Evolutionary conservation across 345 rosid genomes (phyloP).

Genomic region (Eucalyptus pauciflora): DNA sequence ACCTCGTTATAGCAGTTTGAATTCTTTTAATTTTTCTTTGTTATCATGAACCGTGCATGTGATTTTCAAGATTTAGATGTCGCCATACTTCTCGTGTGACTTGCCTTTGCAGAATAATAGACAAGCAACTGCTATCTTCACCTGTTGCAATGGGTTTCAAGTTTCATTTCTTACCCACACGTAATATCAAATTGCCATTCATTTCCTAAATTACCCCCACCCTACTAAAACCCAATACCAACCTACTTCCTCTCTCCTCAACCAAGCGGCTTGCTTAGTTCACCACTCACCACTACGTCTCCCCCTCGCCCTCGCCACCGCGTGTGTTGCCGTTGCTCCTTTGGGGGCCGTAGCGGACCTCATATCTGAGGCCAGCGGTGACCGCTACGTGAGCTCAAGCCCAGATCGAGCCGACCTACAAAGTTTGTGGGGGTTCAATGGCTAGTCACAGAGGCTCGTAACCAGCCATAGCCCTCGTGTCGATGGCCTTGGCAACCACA

Average conservation of each 20-base stretch:
- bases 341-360: not conserved
- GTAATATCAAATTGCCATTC: not conserved
- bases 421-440: not conserved
- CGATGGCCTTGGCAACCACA: not conserved
- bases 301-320: not conserved
- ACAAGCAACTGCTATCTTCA: not conserved
- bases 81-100: not conserved
- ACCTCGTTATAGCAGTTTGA: not conserved
- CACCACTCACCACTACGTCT: not conserved
- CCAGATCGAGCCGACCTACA: not conserved
- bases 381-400: not conserved
- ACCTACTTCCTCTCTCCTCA: not conserved
- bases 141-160: not conserved
- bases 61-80: not conserved
- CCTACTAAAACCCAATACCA: not conserved
- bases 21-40: not conserved
- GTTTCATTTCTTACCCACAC: not conserved
- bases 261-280: not conserved
- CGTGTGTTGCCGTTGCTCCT: not conserved
- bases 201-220: not conserved
- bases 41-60: not conserved
- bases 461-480: not conserved
- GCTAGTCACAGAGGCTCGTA: not conserved
- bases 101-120: not conserved
- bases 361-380: not conserved